phyloP scores from a whole-genome alignment of 331 rosid genomes.

The Rosa hybrid region DNA sequence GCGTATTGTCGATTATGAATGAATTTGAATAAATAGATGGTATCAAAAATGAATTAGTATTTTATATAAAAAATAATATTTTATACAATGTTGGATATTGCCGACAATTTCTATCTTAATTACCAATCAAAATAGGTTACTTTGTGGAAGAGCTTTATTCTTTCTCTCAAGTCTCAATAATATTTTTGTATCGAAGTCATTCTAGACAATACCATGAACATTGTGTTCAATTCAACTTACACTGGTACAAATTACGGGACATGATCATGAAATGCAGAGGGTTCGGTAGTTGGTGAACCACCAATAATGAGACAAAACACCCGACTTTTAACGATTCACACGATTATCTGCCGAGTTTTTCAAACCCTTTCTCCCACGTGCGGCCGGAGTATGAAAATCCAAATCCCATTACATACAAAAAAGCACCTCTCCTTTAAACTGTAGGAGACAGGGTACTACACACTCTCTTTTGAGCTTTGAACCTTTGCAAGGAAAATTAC shows the following conservation, averaged over 20 bases:
- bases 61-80: too few relatives aligned
- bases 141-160: neutral
- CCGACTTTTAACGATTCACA: neutral
- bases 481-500: constrained; percentile 23
- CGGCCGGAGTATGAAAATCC: constrained; percentile 10
- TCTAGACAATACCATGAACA: neutral
- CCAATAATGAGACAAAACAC: neutral
- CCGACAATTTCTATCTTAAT: too few relatives aligned
- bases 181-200: too few relatives aligned
- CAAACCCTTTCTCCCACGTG: constrained; percentile 12
- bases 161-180: too few relatives aligned
- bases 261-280: neutral
- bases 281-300: constrained; percentile 8
- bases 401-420: constrained; percentile 27
- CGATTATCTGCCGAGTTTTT: constrained; percentile 24
- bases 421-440: constrained; percentile 51
- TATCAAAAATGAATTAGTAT: too few relatives aligned
- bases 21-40: too few relatives aligned
- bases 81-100: too few relatives aligned
- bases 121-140: too few relatives aligned
- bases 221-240: neutral
- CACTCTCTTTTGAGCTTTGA: constrained; percentile 26
- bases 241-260: neutral
- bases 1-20: too few relatives aligned
- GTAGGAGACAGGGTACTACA: constrained; percentile 23